phyloP scores from a whole-genome alignment of 305 asterid genomes.

The Solanum chacoense region DNA sequence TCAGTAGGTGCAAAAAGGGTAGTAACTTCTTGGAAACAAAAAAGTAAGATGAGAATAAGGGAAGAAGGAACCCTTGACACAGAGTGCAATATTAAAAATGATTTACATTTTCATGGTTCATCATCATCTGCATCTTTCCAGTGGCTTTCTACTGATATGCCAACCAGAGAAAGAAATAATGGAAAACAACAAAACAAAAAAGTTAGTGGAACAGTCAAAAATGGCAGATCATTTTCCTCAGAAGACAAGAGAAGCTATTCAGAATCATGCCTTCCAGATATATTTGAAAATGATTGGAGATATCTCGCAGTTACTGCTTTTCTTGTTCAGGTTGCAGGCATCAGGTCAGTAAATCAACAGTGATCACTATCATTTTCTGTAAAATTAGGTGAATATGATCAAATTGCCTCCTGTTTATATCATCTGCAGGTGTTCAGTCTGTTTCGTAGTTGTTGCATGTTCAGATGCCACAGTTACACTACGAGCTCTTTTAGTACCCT shows the following conservation, averaged over 20 bases:
- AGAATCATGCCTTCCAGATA: constrained; percentile 33
- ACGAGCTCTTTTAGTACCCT: constrained; percentile 84
- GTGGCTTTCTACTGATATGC: constrained; percentile 93
- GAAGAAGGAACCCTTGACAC: constrained; percentile 16
- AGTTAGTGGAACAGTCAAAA: constrained; percentile 19
- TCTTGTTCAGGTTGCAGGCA: constrained; percentile 57
- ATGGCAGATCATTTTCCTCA: constrained; percentile 26
- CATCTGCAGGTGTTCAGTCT: constrained; percentile 56
- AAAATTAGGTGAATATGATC: not conserved
- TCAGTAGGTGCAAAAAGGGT: constrained; percentile 98
- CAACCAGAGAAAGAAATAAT: constrained; percentile 37
- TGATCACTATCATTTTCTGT: not conserved
- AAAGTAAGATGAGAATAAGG: constrained; percentile 20
- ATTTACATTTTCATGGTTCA: constrained; percentile 18
- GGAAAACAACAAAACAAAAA: constrained; percentile 32
- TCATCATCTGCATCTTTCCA: constrained; percentile 44
- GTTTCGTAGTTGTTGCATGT: constrained; percentile 80
- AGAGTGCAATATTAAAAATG: constrained; percentile 19
- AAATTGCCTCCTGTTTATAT: constrained; percentile 1
- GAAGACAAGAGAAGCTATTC: constrained; percentile 11
- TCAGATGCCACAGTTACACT: constrained; percentile 86
- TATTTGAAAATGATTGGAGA: constrained; percentile 85
- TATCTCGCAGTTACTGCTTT: constrained; percentile 90
- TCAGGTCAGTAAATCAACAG: constrained; percentile 41
- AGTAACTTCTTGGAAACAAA: constrained; percentile 84